Base-by-base conservation (phyloP, 2,329 filamentous ascomycete genomes). In the Clonostachys solani region DNA sequence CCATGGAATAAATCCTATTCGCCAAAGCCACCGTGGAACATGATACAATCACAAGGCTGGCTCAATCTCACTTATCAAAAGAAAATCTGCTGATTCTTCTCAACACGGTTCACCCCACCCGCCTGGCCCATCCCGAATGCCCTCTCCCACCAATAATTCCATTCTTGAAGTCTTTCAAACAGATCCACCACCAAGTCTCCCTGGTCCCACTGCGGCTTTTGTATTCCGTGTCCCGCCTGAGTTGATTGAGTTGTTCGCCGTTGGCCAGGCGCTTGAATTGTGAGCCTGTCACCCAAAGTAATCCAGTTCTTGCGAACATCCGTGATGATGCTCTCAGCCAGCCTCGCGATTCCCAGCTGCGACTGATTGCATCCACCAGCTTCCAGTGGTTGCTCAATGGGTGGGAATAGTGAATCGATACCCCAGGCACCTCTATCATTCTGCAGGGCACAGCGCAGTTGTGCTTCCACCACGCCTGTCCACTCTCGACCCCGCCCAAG, bases 271-370 rank as follows among this genome's bases (percentile, higher is more conserved):
- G 62, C 65, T 47, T 63, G 68, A 19, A 74, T 63, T 0, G 61
- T 66, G 12, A 75, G 64, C 4, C 49, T 59, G 3, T 57, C 54
- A 5, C 54, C 57, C 4, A 58, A 57, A 2, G 61, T 55, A 8
- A 64, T 49, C 77, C 77, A 80, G 40, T 69, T 73, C 41, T 63
- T 66, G 5, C 60, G 58, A 12, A 78, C 66, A 40, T 80, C 75
- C 9, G 65, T 61, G 6, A 66, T 47, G 36, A 80, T 73, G 43
- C 67, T 66, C 15, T 64, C 62, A 7, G 62, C 59, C 47, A 79
- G 78, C 40, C 16, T 54, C 46, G 12, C 35, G 18, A 29, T 29
- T 29, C 9, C 23, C 23, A 29, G 8, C 2, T 29, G 23, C 23
- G 23, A 29, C 23, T 29, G 23, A 9, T 10, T 29, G 9, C 9